These are phyloP conservation scores for Stephanodiscus triporus DNA, from an alignment of 108 stramenopile genomes.

Conservation along the genomic window DNA sequence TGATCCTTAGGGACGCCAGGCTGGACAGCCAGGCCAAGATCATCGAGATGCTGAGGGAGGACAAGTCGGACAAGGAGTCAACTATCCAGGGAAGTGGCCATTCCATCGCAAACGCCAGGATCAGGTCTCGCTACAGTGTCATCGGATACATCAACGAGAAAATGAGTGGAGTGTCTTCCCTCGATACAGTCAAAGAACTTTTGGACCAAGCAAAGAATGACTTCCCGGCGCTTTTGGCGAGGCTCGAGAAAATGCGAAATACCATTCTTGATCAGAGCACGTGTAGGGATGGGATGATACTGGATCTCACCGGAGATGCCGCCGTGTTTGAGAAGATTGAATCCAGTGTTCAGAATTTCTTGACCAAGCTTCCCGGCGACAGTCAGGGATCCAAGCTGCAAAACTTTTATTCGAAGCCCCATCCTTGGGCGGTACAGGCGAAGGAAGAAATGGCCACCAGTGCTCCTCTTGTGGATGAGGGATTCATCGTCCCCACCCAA, in stretches of 20 bases:
- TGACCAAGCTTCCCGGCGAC: constrained; percentile 74
- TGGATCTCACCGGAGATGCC: constrained; percentile 93
- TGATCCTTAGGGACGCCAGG: constrained; percentile 88
- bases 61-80: constrained; percentile 75
- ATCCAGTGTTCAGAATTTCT: constrained; percentile 70
- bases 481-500: constrained; percentile 94
- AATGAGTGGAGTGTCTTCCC: constrained; percentile 87
- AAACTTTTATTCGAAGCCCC: constrained; percentile 70
- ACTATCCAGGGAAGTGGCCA: constrained; percentile 85
- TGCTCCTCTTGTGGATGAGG: constrained; percentile 82
- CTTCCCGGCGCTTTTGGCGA: constrained; percentile 85
- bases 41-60: constrained; percentile 93
- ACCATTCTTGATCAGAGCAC: constrained; percentile 71
- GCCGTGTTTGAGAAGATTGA: constrained; percentile 70
- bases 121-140: constrained; percentile 81
- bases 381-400: constrained; percentile 63
- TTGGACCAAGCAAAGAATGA: constrained; percentile 93
- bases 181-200: constrained; percentile 74
- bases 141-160: constrained; percentile 92
- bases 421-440: constrained; percentile 82
- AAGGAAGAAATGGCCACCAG: constrained; percentile 75
- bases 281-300: constrained; percentile 83
- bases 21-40: constrained; percentile 87
- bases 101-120: constrained; percentile 75
- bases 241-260: constrained; percentile 86